Evolutionary conservation across 192 early-diverging fungal species (phyloP).

Genomic region (Gamsiella multidivaricata): DNA sequence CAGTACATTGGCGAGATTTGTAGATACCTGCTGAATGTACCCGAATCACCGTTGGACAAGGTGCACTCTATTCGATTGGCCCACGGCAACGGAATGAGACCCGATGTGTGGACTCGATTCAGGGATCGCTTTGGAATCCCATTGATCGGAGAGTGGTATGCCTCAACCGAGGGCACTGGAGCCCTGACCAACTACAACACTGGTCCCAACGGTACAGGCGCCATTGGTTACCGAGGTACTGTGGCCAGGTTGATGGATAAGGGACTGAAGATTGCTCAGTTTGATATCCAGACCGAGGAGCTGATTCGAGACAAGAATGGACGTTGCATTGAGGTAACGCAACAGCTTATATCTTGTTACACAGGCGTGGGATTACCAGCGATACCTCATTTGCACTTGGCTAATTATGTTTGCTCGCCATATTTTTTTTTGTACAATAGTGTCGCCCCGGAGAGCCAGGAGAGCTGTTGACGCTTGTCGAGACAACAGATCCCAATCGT

Average conservation of each 20-base stretch:
- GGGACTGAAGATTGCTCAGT: conserved; percentile 57
- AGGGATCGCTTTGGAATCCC: conserved; percentile 68
- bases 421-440: conserved; percentile 2
- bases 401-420: not conserved
- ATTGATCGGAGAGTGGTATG: conserved; percentile 75
- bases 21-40: conserved; percentile 68
- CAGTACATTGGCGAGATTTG: conserved; percentile 78
- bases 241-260: conserved; percentile 38
- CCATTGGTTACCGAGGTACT: conserved; percentile 66
- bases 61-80: conserved; percentile 65
- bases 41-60: conserved; percentile 62
- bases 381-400: too few relatives aligned
- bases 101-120: conserved; percentile 77
- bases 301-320: conserved; percentile 63
- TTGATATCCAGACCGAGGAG: conserved; percentile 67
- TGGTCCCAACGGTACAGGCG: conserved; percentile 63
- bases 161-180: conserved; percentile 70
- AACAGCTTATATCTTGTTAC: not conserved
- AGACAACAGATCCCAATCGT: conserved; percentile 10
- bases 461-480: conserved; percentile 54
- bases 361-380: too few relatives aligned
- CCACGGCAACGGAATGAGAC: conserved; percentile 77
- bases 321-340: conserved; percentile 58
- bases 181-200: conserved; percentile 61
- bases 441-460: conserved; percentile 62